These are phyloP conservation scores for Ceratobasidium sp. DNA, from an alignment of 1,284 basidiomycete species.

Conservation along the genomic window DNA sequence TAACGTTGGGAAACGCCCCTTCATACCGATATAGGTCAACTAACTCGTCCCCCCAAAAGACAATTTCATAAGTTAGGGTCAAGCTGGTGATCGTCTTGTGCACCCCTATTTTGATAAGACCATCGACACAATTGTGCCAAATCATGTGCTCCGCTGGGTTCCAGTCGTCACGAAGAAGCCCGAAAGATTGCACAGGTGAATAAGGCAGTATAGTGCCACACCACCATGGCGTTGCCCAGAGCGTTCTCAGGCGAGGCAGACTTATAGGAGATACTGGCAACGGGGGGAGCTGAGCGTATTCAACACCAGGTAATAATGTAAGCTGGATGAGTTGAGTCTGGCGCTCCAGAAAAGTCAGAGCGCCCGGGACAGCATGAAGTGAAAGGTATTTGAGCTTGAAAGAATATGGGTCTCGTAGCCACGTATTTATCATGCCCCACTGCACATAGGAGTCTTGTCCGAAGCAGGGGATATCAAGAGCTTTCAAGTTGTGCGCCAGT, in stretches of 20 bases:
- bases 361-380: background rate
- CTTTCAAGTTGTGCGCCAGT: background rate
- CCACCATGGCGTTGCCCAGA: slow-evolving; percentile 13
- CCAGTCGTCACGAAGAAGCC: background rate
- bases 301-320: background rate
- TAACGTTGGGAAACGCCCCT: background rate
- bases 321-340: background rate
- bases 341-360: background rate
- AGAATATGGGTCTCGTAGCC: background rate
- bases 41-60: background rate
- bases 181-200: background rate
- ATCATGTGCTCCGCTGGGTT: no score
- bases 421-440: background rate
- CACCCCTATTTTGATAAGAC: background rate
- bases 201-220: background rate
- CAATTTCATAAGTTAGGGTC: background rate
- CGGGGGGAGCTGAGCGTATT: background rate
- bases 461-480: background rate
- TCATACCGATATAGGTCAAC: background rate
- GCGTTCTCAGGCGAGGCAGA: background rate
- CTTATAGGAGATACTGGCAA: background rate
- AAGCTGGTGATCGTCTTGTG: background rate
- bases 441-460: background rate
- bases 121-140: background rate
- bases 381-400: background rate